Evolutionary conservation across 306 rosid species (phyloP).

Genomic region (Quercus ilex): DNA sequence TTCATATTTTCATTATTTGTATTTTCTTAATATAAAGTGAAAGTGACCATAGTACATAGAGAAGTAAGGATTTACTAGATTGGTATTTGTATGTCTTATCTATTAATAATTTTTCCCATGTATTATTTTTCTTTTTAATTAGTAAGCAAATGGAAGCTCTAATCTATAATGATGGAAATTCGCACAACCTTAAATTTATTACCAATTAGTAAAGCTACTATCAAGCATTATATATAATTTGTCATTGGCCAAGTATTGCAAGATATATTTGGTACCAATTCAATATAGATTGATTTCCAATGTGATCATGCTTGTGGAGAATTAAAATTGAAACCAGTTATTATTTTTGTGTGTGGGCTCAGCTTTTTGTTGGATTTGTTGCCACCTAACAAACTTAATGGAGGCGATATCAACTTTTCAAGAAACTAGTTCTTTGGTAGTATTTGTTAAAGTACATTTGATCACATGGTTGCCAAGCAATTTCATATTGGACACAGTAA

Average conservation of each 20-base stretch:
- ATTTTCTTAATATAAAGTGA: constrained; percentile 9
- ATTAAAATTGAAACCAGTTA: background rate
- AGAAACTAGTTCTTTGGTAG: background rate
- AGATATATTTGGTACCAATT: background rate
- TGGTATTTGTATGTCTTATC: background rate
- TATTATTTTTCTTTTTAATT: background rate
- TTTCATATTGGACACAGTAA: too few species aligned
- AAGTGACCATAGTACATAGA: background rate
- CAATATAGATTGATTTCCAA: too few species aligned
- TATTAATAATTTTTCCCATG: background rate
- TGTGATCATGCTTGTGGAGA: too few species aligned
- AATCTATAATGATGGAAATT: background rate
- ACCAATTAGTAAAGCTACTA: background rate
- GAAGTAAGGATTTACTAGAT: background rate
- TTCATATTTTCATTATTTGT: constrained; percentile 1
- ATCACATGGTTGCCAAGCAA: background rate
- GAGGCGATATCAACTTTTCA: background rate
- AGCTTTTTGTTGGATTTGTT: background rate
- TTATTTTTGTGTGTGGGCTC: background rate
- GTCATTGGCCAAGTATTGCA: background rate
- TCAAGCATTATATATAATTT: background rate
- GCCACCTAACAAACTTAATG: background rate
- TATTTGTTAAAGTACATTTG: background rate
- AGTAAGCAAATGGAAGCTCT: background rate
- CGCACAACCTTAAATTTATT: background rate